Evolutionary conservation across 352 stramenopile species (phyloP), one percentile per base, ranked within the genome.

Genomic region (Albugo candida): DNA sequence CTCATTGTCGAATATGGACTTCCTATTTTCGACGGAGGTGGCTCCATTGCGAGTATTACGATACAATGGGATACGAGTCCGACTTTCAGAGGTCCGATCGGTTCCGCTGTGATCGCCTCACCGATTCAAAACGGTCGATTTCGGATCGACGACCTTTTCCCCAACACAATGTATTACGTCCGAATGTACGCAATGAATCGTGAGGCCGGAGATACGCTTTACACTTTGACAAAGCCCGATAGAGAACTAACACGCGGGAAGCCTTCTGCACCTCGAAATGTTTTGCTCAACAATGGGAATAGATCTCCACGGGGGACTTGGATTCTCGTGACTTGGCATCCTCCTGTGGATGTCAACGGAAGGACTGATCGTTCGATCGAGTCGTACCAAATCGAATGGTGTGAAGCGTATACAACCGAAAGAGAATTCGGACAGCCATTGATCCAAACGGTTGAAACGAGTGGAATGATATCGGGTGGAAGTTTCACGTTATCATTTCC

Each of bases 51-150:
- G 5, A 64, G 71, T 3, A 97, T 94, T 59, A 69, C 72, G 41
- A 81, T 97, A 47, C 85, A 97, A 55, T 94, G 88, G 65, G 89
- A 97, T 41, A 58, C 65, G 0, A 70, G 61, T 43, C 39, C 65
- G 4, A 55, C 63, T 5, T 96, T 97, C 48, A 74, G 71, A 10
- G 64, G 81, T 42, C 60, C 75, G 0, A 54, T 86, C 1, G 64
- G 58, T 0, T 58, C 45, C 13, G 46, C 79, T 45, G 50, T 51
- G 1, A 59, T 76, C 1, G 16, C 76, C 0, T 12, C 31, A 0
- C 55, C 43, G 8, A 49, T 55, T 14, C 31, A 38, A 51, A 53
- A 58, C 5, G 36, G 56, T 16, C 54, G 68, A 48, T 81, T 67
- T 37, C 59, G 47, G 11, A 81, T 88, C 44, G 58, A 61, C 12